Conservation (phyloP, 768 basidiomycete species). For the Antrodiella citrinella region DNA sequence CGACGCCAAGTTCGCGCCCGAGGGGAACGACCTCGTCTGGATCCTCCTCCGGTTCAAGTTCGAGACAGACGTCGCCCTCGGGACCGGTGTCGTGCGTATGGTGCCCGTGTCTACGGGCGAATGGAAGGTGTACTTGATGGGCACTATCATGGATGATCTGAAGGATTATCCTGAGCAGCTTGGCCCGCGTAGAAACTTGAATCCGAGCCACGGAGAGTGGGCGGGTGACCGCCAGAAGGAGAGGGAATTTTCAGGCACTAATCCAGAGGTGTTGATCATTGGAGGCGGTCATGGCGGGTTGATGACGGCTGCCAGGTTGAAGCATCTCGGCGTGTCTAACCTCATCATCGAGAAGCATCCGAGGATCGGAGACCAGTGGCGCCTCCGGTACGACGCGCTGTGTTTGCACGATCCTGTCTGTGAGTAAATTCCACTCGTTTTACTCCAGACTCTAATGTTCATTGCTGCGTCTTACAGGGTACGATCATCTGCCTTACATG, state of each 20-base stretch:
- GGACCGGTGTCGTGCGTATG: constrained; percentile 36
- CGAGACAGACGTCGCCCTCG: constrained; percentile 30
- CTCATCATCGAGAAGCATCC: constrained; percentile 57
- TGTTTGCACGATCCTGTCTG: constrained; percentile 64
- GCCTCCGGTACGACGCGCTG: constrained; percentile 56
- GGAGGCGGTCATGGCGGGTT: constrained; percentile 49
- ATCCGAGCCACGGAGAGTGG: constrained; percentile 36
- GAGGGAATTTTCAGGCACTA: constrained; percentile 31
- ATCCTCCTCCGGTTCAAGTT: constrained; percentile 32
- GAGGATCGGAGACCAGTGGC: constrained; percentile 61
- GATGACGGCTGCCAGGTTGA: constrained; percentile 51
- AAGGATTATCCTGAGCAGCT: constrained; percentile 36
- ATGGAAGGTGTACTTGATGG: constrained; percentile 42
- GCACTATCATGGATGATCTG: constrained; percentile 44
- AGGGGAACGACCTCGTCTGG: constrained; percentile 21
- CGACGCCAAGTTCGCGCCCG: constrained; percentile 11
- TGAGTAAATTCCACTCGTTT: constrained; percentile 25
- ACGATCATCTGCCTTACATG: constrained; percentile 44
- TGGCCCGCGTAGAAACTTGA: constrained; percentile 25
- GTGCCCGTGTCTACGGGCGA: constrained; percentile 33
- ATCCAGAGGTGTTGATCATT: constrained; percentile 45
- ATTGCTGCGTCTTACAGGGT: constrained; percentile 23
- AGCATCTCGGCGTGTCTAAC: constrained; percentile 37
- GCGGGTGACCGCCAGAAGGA: constrained; percentile 27
- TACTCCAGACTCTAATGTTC: too few relatives aligned